These are phyloP conservation scores for Sordariomycetes sp. DNA, from an alignment of 2,329 filamentous ascomycete species.

Conservation along the genomic window DNA sequence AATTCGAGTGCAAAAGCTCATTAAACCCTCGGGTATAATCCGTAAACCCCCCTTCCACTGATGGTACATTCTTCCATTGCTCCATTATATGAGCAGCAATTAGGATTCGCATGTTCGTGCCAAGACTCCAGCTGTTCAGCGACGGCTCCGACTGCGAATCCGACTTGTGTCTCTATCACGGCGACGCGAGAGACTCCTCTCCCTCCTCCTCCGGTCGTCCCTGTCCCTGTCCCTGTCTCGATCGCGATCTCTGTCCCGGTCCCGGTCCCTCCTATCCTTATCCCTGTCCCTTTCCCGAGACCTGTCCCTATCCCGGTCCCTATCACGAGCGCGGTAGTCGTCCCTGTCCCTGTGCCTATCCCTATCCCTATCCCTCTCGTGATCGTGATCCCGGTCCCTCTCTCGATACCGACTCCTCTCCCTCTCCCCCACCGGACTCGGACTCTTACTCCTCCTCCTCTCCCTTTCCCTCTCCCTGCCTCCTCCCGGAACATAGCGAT, in stretches of 20 bases:
- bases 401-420: constrained; percentile 14
- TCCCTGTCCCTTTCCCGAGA: constrained; percentile 15
- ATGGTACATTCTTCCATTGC: not conserved
- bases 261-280: constrained; percentile 14
- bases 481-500: constrained; percentile 33
- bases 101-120: not conserved
- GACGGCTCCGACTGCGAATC: constrained; percentile 24
- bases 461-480: constrained; percentile 22
- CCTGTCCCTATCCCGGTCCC: constrained; percentile 10
- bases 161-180: constrained; percentile 13
- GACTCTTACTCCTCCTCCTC: not conserved
- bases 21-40: not conserved
- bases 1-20: not conserved
- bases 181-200: not conserved
- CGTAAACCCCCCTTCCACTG: not conserved
- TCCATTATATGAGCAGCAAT: not conserved
- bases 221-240: constrained; percentile 12
- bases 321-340: constrained; percentile 10
- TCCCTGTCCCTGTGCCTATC: constrained; percentile 16
- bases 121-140: constrained; percentile 16
- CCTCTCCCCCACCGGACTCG: constrained; percentile 7
- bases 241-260: constrained; percentile 14
- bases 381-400: constrained; percentile 13
- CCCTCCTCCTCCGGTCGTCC: constrained; percentile 7
- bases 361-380: constrained; percentile 16